Percentiles rank a stretch among this genome's conserved stretches.
These are phyloP conservation scores for Candida manassasensis DNA, from an alignment of 805 yeast genomes.

Conservation along the genomic window DNA sequence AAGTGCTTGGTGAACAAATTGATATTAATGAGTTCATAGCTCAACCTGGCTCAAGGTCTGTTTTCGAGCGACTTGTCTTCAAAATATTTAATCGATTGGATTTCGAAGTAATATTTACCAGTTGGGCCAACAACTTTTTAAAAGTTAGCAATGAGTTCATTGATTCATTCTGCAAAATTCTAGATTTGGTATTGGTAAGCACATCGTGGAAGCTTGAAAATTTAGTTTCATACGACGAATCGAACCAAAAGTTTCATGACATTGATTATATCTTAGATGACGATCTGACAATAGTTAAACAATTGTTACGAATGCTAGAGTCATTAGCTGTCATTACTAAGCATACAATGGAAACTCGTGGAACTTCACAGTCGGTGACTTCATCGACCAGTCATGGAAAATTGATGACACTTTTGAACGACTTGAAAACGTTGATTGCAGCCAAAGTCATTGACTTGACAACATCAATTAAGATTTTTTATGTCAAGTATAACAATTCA, in stretches of 20 bases:
- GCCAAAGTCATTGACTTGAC: conserved; percentile 29
- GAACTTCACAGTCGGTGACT: background rate
- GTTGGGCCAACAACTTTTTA: conserved; percentile 19
- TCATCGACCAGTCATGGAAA: background rate
- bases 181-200: conserved; percentile 22
- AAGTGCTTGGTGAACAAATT: conserved; percentile 7
- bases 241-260: conserved; percentile 18
- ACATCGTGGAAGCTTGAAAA: conserved; percentile 35
- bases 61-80: conserved; percentile 9
- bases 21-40: conserved; percentile 19
- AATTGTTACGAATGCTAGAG: conserved; percentile 7
- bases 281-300: conserved; percentile 12
- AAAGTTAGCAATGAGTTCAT: conserved; percentile 10
- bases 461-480: conserved; percentile 30
- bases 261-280: conserved; percentile 20
- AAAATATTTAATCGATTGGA: conserved; percentile 20
- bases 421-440: conserved; percentile 19
- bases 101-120: conserved; percentile 14
- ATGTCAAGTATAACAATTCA: conserved; percentile 21
- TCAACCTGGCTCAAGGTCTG: conserved; percentile 5
- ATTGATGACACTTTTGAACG: background rate
- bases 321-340: background rate
- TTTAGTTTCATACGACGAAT: conserved; percentile 17
- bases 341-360: background rate
- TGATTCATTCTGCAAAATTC: conserved; percentile 14